Base-by-base conservation (phyloP, 345 rosid species). In the Eucalyptus marginata region DNA sequence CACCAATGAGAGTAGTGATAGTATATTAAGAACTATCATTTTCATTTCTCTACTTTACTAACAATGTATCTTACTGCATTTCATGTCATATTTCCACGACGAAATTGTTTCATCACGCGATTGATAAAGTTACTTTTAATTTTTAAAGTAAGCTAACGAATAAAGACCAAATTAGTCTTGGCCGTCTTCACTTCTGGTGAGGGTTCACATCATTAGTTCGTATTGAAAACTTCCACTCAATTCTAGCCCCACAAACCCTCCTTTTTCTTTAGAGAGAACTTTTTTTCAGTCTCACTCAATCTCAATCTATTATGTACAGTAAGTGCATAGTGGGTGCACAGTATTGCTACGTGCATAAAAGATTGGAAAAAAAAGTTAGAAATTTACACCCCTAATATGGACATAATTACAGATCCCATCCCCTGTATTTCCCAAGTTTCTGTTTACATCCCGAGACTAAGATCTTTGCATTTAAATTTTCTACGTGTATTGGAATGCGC, bases 141-240 rank as follows among this genome's bases (percentile, higher is more conserved):
- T 0, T 0, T 52, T 12, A 5, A 27, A 62, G 16, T 12, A 2
- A 62, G 68, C 68, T 8, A 0, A 62, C 8, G 16, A 13, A 62
- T 7, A 62, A 62, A 62, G 68, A 62, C 33, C 16, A 27, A 13
- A 3, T 59, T 59, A 59, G 68, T 59, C 33, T 27, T 59, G 31
- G 68, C 12, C 1, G 16, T 59, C 68, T 27, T 59, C 31, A 59
- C 66, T 27, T 59, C 2, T 12, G 4, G 16, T 1, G 33, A 62
- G 31, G 31, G 0, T 27, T 29, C 68, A 6, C 33, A 5, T 62
- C 7, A 62, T 27, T 62, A 13, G 68, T 12, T 62, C 3, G 7
- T 3, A 62, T 13, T 27, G 68, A 62, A n/a, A n/a, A 64, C 20
- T 33, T 29, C 18, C 76, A 64, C 76, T 64, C 76, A 14, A 8